Evolutionary conservation across 2,329 filamentous ascomycete species (phyloP).

Genomic region (Bipolaris bicolor): DNA sequence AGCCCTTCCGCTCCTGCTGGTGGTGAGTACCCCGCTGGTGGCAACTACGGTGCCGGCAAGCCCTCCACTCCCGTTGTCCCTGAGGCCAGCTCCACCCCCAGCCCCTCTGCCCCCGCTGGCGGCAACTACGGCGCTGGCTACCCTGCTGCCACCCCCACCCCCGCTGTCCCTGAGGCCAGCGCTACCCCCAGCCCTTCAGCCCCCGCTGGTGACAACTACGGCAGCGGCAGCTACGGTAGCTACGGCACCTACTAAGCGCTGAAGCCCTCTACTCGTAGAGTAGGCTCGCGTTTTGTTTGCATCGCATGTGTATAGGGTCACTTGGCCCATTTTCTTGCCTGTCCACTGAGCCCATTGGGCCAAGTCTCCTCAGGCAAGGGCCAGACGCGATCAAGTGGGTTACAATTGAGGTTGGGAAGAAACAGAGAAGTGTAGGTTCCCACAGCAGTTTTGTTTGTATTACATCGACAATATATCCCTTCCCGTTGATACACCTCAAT

Average conservation of each 20-base stretch:
- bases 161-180: constrained; percentile 5
- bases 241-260: constrained; percentile 34
- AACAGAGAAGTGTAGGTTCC: constrained; percentile 10
- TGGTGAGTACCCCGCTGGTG: too few relatives aligned
- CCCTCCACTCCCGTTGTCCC: constrained; percentile 6
- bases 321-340: constrained; percentile 36
- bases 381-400: constrained; percentile 21
- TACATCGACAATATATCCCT: constrained; percentile 32
- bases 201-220: constrained; percentile 10
- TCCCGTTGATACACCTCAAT: not conserved
- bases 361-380: constrained; percentile 29
- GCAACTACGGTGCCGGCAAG: constrained; percentile 3
- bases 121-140: constrained; percentile 7
- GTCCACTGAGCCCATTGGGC: constrained; percentile 31
- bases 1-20: too few relatives aligned
- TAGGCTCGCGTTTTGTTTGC: constrained; percentile 27
- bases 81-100: not conserved
- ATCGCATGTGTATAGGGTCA: constrained; percentile 21
- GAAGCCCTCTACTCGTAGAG: constrained; percentile 16
- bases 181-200: constrained; percentile 7
- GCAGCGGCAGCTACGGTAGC: constrained; percentile 23
- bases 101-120: not conserved
- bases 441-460: constrained; percentile 19
- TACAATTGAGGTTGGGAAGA: constrained; percentile 26
- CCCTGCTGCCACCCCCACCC: not conserved